Evolutionary conservation across 768 basidiomycete genomes (phyloP), one percentile per base, ranked within the genome.

Genomic region (Amanita thiersii): DNA sequence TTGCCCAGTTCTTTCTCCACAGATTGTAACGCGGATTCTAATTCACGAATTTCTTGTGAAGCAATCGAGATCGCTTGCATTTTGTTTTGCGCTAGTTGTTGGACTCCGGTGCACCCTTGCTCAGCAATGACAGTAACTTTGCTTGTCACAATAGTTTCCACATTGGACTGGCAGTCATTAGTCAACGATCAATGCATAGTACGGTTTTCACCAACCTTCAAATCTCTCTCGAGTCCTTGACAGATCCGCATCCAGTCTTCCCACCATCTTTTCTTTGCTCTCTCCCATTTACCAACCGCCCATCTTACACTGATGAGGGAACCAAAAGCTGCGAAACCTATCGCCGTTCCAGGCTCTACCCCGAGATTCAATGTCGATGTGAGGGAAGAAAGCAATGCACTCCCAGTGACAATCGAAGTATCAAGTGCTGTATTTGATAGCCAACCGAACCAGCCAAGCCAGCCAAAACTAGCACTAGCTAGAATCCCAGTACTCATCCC

Each of bases 221-320:
- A 58, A 57, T 87, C 83, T 33, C 83, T 66, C 34, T 70, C 66
- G 26, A 85, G 62, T 0, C 85, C 80, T 36, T 77, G 65, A 4
- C 74, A 72, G 2, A 85, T 65, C 37, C 85, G 66, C 14, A 52
- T 53, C 68, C 77, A 81, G 54, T 86, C 83, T 40, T 72, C 68
- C 73, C 73, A 72, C 83, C 84, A 89, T 45, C 61, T 63, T 43
- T 58, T 62, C 56, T 82, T 81, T 2, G 77, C 75, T 48, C 66
- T 73, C 43, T 86, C 81, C 82, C 84, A 88, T 45, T 64, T 65
- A 9, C 75, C 72, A 4, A 81, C 65, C 1, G 71, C 73, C 79
- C 80, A 84, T 30, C 82, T 63, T 30, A 84, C 46, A 34, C 76
- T 70, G 2, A 59, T 50, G 4, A 71, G 54, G 0, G 69, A 65